Base-by-base conservation (phyloP, 208 protist species). In the Angomonas deanei region DNA sequence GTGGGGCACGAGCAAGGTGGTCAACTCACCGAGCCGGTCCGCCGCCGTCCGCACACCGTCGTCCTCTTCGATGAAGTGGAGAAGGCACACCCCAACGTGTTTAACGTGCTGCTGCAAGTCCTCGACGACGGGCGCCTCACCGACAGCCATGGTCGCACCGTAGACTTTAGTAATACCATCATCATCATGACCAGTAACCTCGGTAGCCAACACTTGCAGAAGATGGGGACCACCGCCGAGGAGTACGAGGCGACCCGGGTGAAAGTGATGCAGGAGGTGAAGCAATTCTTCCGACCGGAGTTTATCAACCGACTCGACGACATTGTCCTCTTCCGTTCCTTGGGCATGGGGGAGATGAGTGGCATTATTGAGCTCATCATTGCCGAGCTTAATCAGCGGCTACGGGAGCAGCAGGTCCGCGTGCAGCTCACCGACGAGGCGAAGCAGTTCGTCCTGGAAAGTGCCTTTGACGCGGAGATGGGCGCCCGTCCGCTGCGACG, bases 21-120 rank as follows among this genome's bases (percentile, higher is more conserved):
- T 23, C 87, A 99, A 76, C 86, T 99, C 36, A 99, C 98, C 3
- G 98, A 99, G 78, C 91, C 97, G 6, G 96, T 99, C 13, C 88
- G 97, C n/a, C 91, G 97, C 13, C 90, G 97, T 30, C 97, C 98
- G 0, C 99, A 99, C 82, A 82, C 86, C 47, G 97, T 99, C 15
- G 84, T 99, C 10, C 82, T 99, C 2, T 98, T 99, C 49, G 98
- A 99, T 68, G 98, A 99, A 75, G 84, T 99, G 33, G 98, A 99
- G 78, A 99, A 99, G 88, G 98, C 98, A 6, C 98, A 99, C 76
- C 89, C 80, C 46, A 88, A 88, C 61, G 92, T 99, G 10, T 92
- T 92, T 53, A 99, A 99, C 68, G 81, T 99, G 26, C 84, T 99
- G 2, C 81, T 99, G 27, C 98, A 99, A 78, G 88, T 99, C 13